Evolutionary conservation across 208 protist genomes (phyloP).

Genomic region (Leishmania braziliensis): DNA sequence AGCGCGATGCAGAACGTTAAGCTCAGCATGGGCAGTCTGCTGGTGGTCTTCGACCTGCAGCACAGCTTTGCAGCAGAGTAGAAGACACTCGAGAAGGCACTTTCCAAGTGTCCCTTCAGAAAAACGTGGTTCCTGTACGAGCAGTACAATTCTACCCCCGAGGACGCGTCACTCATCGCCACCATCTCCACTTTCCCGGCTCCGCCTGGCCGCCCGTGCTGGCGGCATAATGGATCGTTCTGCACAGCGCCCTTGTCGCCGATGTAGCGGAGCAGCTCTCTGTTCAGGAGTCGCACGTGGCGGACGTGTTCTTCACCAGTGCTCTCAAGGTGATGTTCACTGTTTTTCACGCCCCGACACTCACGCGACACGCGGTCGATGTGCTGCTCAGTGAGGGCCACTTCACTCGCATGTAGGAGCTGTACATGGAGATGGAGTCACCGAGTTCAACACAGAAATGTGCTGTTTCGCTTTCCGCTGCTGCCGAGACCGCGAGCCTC

Average conservation of each 20-base stretch:
- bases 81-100: slow-evolving; percentile 17
- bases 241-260: slow-evolving; percentile 13
- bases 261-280: slow-evolving; percentile 28
- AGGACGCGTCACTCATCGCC: background rate
- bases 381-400: slow-evolving; percentile 6
- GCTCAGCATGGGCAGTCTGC: slow-evolving; percentile 19
- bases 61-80: slow-evolving; percentile 8
- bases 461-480: background rate
- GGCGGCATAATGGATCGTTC: background rate
- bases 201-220: slow-evolving; percentile 27
- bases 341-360: slow-evolving; percentile 27
- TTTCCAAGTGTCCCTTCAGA: slow-evolving; percentile 20
- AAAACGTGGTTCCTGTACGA: slow-evolving; percentile 19
- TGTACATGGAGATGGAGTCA: slow-evolving; percentile 3
- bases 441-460: background rate
- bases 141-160: background rate
- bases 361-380: slow-evolving; percentile 25
- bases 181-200: slow-evolving; percentile 31
- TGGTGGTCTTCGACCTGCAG: slow-evolving; percentile 25
- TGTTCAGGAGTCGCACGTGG: slow-evolving; percentile 13
- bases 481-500: background rate
- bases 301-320: slow-evolving; percentile 12
- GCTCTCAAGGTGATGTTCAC: slow-evolving; percentile 32
- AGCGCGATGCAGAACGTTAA: slow-evolving; percentile 17
- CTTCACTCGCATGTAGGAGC: slow-evolving; percentile 24